Evolutionary conservation across 257 asterid species (phyloP).

Genomic region (Solanum appendiculatum): DNA sequence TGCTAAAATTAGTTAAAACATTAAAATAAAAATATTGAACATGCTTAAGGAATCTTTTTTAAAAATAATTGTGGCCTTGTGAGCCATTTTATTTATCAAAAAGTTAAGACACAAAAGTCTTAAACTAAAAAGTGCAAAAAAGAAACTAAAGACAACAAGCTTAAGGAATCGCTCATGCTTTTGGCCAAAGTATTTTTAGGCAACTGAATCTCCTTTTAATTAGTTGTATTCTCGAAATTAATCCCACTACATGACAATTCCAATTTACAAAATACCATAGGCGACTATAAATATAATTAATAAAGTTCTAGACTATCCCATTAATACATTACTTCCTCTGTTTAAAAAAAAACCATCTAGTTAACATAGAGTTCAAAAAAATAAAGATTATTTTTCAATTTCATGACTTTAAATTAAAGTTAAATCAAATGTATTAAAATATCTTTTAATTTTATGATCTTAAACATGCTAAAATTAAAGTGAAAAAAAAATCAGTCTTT

Average conservation of each 20-base stretch:
- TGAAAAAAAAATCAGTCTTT: too few species aligned
- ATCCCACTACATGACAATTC: not conserved
- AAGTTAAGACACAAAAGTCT: not conserved
- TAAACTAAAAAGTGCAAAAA: not conserved
- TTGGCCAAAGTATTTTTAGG: not conserved
- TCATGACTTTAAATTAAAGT: too few species aligned
- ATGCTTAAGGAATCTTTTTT: not conserved
- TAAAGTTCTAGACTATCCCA: not conserved
- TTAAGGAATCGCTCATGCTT: not conserved
- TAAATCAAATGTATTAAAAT: too few species aligned
- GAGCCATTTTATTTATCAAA: not conserved
- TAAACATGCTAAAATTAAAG: too few species aligned
- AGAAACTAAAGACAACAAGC: not conserved
- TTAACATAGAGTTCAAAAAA: too few species aligned
- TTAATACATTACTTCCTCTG: not conserved
- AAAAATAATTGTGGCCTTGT: too few species aligned
- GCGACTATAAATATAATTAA: not conserved
- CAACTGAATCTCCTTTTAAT: not conserved
- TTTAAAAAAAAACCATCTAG: too few species aligned
- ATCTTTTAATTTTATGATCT: too few species aligned
- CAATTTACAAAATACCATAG: not conserved
- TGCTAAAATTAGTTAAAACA: not conserved
- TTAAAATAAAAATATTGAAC: not conserved
- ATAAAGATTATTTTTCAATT: too few species aligned
- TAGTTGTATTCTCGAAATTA: not conserved